Evolutionary conservation across 768 basidiomycete species (phyloP), one percentile per base, ranked within the genome.

Genomic region (Pisolithus orientalis): DNA sequence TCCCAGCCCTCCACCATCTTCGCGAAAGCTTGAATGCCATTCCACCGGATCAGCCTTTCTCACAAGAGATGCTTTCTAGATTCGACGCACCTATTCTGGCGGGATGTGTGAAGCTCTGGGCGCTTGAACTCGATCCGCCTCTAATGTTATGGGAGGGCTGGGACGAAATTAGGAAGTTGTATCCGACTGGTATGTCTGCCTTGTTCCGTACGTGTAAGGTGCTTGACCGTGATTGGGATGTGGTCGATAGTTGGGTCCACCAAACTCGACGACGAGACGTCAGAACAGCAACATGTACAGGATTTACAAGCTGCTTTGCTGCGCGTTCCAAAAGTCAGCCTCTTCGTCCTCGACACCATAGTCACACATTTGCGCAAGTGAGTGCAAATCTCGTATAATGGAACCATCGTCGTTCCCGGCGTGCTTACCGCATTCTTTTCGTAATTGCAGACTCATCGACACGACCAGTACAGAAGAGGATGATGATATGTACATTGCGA

Each of bases 71-170:
- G 57, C 71, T 90, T 14, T 74, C 75, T 27, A 83, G 83, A 57
- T 91, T 87, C 64, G 92, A 97, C 61, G 77, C 87, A 0, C 92
- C 94, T 14, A 83, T 95, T 17, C 79, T 95, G 29, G 94, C 94
- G 2, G 84, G 85, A 50, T 75, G 83, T 13, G 69, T 94, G 62
- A 97, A 94, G 70, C 71, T 98, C 13, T 97, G 92, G 90, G 65
- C 85, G 24, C 75, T 96, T n/a, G 94, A 98, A 66, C 78, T 98
- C 27, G 84, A 92, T 62, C 90, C 91, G 7, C 93, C 95, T 27
- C 66, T 96, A 10, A 79, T 82, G 16, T 71, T 88, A 44, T 95
- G 85, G 76, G 91, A 94, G 61, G 83, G 87, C 43, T 98, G 94
- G 89, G 92, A 94, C 40, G 94, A 96, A 29, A 75, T 94, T 55